phyloP scores from a whole-genome alignment of 108 stramenopile genomes.

The Bacterosira constricta region DNA sequence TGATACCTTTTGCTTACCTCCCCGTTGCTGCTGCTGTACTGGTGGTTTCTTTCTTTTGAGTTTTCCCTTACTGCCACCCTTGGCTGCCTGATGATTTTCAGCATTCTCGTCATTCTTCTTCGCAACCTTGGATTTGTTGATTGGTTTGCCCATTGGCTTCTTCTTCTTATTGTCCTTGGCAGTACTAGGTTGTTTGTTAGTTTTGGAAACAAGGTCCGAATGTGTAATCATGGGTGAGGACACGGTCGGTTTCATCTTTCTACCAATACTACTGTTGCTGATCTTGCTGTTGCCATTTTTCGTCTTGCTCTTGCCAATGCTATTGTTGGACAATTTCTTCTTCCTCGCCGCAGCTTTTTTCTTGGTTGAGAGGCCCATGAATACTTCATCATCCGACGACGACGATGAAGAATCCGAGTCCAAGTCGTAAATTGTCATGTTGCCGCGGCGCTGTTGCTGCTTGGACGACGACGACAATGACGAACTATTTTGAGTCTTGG shows the following conservation, averaged over 20 bases:
- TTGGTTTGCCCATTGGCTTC: not conserved
- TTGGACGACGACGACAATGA: not conserved
- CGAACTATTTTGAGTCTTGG: not conserved
- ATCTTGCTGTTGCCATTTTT: not conserved
- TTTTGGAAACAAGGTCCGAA: not conserved
- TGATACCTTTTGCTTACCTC: not conserved
- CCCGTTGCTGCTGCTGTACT: not conserved
- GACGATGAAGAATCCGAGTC: not conserved
- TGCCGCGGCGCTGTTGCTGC: no score
- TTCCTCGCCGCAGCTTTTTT: not conserved
- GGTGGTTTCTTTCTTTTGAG: not conserved
- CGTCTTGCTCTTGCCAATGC: not conserved
- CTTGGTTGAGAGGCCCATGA: not conserved
- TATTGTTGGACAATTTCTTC: not conserved
- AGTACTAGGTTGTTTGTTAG: not conserved
- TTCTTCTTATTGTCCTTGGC: not conserved
- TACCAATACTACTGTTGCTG: not conserved
- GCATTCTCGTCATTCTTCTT: slow-evolving; percentile 9
- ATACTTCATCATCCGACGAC: not conserved
- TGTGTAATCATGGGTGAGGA: not conserved
- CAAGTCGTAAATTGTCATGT: not conserved
- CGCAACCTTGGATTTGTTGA: not conserved
- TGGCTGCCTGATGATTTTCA: not conserved
- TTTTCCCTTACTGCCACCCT: not conserved
- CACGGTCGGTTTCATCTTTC: not conserved